Conservation (phyloP, 129 eudicot genomes). For the Glebionis coronaria region DNA sequence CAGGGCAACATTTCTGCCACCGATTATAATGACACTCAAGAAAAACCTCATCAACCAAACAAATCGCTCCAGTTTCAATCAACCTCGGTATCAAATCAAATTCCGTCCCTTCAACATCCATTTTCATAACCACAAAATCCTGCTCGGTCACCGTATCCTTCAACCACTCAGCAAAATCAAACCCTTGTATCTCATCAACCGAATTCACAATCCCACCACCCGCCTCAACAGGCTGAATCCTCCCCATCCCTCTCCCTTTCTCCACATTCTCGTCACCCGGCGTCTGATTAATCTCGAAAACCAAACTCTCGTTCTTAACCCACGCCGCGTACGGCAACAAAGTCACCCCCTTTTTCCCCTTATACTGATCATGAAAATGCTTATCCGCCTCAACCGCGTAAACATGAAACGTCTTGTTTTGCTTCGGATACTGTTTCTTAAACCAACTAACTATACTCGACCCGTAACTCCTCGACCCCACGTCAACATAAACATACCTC, state of each 20-base stretch:
- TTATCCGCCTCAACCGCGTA: constrained; percentile 86
- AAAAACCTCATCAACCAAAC: constrained; percentile 88
- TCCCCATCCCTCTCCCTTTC: constrained; percentile 91
- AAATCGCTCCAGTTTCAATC: constrained; percentile 83
- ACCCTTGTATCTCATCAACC: constrained; percentile 77
- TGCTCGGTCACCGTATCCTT: constrained; percentile 53
- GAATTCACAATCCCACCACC: constrained; percentile 48
- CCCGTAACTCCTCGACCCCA: constrained; percentile 90
- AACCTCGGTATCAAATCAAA: constrained; percentile 84
- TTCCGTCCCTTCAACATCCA: constrained; percentile 99
- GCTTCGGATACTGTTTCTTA: constrained; percentile 88
- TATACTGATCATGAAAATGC: constrained; percentile 61
- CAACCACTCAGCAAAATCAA: constrained; percentile 94
- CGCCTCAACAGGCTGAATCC: constrained; percentile 64
- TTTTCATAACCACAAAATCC: constrained; percentile 95
- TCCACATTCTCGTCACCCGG: constrained; percentile 60
- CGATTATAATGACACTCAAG: constrained; percentile 95
- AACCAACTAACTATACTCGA: constrained; percentile 97
- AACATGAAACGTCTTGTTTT: constrained; percentile 74
- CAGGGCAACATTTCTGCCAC: constrained; percentile 98
- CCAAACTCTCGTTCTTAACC: constrained; percentile 82
- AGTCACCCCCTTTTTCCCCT: constrained; percentile 62
- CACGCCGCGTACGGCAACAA: constrained; percentile 93
- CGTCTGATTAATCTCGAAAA: constrained; percentile 72
- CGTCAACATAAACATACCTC: constrained; percentile 74